Conservation (phyloP, 805 yeast genomes). For the Wickerhamiella bombiphila region DNA sequence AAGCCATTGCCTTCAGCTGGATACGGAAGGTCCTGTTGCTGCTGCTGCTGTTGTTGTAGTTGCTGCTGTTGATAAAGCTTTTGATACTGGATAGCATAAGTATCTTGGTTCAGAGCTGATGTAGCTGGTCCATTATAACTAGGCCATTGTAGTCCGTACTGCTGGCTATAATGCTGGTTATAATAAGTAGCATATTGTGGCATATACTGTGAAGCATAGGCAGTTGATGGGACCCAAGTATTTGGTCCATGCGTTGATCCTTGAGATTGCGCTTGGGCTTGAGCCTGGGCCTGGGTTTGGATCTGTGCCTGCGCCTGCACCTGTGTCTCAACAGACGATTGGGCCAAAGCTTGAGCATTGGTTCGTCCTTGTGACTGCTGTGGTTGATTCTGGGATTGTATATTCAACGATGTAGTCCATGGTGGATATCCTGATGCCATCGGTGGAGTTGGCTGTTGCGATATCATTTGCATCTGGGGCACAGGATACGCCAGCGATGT, state of each 20-base stretch:
- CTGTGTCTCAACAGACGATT: no score
- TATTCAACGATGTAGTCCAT: no score
- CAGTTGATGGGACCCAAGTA: slow-evolving; percentile 1
- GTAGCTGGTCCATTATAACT: neutral
- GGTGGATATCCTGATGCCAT: no score
- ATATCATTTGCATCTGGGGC: no score
- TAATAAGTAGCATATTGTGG: slow-evolving; percentile 9
- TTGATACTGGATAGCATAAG: slow-evolving; percentile 3
- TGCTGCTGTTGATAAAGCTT: slow-evolving; percentile 5
- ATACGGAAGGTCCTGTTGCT: slow-evolving; percentile 1
- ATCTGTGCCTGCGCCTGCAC: neutral
- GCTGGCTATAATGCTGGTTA: slow-evolving; percentile 5
- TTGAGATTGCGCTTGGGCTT: slow-evolving; percentile 7
- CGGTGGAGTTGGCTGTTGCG: no score
- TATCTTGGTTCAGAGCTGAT: slow-evolving; percentile 2
- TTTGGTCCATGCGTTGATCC: slow-evolving; percentile 5
- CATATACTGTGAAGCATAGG: slow-evolving; percentile 3
- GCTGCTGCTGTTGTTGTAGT: slow-evolving; percentile 3
- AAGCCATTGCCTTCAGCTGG: no score
- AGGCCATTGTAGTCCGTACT: slow-evolving; percentile 1
- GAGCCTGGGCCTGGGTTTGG: neutral
- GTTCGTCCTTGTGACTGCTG: no score
- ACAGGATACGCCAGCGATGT: no score
- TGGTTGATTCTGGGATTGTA: no score
- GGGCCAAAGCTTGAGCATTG: no score